Conservation (phyloP, 495 filamentous ascomycete genomes). For the Podospora comata region DNA sequence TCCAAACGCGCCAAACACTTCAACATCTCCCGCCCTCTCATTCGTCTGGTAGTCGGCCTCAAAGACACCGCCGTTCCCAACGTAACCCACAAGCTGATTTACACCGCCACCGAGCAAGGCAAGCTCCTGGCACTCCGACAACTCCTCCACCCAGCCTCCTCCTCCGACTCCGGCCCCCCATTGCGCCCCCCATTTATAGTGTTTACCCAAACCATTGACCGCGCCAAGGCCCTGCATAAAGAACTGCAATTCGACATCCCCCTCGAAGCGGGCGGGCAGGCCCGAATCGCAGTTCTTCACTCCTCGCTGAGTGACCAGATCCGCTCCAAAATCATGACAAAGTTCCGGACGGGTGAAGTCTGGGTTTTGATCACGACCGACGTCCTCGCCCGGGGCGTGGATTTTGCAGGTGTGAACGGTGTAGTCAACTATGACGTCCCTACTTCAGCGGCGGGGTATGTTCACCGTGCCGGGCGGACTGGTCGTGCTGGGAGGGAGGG, state of each 20-base stretch:
- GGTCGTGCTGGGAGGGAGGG: constrained; percentile 84
- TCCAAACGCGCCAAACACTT: constrained; percentile 55
- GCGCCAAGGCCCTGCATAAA: constrained; percentile 79
- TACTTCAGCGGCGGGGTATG: constrained; percentile 79
- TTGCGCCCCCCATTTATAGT: constrained; percentile 86
- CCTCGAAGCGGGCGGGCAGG: constrained; percentile 75
- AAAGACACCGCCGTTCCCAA: constrained; percentile 94
- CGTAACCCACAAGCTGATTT: constrained; percentile 82
- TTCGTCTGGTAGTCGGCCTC: constrained; percentile 87
- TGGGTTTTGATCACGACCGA: constrained; percentile 97
- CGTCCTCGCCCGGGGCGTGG: constrained; percentile 82
- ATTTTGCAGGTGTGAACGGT: constrained; percentile 88
- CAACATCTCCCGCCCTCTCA: constrained; percentile 47
- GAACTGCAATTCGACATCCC: constrained; percentile 96
- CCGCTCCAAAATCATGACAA: constrained; percentile 76
- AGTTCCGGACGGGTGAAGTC: constrained; percentile 86
- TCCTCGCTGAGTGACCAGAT: constrained; percentile 74
- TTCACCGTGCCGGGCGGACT: constrained; percentile 90
- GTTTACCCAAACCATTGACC: constrained; percentile 90
- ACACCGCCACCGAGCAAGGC: constrained; percentile 87
- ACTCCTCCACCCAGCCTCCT: constrained; percentile 74
- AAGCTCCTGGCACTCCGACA: constrained; percentile 91
- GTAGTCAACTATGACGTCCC: constrained; percentile 98
- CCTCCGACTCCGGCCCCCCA: constrained; percentile 52
- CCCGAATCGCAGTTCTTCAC: constrained; percentile 86